These are phyloP conservation scores for Neurospora sp. DNA, from an alignment of 2,329 filamentous ascomycete species.

Conservation along the genomic window DNA sequence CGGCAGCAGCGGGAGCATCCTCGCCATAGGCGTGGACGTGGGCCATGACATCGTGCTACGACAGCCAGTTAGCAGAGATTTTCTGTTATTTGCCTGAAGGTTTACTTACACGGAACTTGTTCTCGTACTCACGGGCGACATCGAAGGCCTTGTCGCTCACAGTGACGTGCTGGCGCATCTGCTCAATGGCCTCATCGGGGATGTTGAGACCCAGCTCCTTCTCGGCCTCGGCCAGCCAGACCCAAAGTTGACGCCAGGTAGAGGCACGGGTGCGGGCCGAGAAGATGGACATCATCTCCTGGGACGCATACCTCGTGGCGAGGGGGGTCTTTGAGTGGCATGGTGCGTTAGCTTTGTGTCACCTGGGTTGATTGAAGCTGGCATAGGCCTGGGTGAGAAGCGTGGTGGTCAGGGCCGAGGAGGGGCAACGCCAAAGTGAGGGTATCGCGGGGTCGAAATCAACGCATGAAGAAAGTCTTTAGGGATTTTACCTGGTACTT, in stretches of 20 bases:
- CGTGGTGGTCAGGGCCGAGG: not conserved
- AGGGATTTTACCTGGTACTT: conserved; percentile 13
- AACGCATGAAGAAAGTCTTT: not conserved
- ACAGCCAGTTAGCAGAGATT: conserved; percentile 7
- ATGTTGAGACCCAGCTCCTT: conserved; percentile 72
- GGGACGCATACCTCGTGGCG: conserved; percentile 61
- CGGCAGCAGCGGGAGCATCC: conserved; percentile 63
- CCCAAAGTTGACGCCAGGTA: conserved; percentile 79
- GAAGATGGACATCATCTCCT: conserved; percentile 73
- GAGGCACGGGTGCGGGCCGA: conserved; percentile 62
- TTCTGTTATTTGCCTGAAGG: not conserved
- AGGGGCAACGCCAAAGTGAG: not conserved
- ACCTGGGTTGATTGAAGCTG: not conserved
- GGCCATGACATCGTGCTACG: conserved; percentile 44
- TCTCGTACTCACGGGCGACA: conserved; percentile 66
- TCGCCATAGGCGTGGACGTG: conserved; percentile 68
- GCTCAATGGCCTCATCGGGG: conserved; percentile 60
- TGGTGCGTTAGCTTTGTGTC: conserved; percentile 28
- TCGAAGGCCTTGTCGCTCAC: conserved; percentile 72
- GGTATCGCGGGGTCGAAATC: not conserved
- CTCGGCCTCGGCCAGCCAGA: conserved; percentile 73
- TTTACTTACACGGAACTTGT: conserved; percentile 36
- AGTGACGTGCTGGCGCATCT: conserved; percentile 65
- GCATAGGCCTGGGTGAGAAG: not conserved
- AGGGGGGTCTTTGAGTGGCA: conserved; percentile 53